These are phyloP conservation scores for Colletotrichum theobromicola DNA, from an alignment of 2,329 filamentous ascomycete genomes.

Conservation along the genomic window DNA sequence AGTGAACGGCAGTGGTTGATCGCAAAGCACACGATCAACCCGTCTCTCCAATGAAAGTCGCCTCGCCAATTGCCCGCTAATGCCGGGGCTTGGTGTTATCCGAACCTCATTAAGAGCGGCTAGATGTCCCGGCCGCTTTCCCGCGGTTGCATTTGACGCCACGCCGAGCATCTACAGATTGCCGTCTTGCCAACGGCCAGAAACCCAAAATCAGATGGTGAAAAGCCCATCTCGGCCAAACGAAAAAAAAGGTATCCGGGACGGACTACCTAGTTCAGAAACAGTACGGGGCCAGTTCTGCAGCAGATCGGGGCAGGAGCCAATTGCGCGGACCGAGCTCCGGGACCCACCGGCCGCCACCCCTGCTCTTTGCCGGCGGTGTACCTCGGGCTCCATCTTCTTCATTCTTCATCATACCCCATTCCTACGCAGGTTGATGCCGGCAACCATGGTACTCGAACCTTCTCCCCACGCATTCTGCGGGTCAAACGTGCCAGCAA, in stretches of 20 bases:
- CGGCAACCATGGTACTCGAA: not conserved
- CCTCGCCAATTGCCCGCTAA: not conserved
- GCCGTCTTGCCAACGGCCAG: not conserved
- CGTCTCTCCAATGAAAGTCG: not conserved
- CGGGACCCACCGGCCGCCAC: slow-evolving; percentile 7
- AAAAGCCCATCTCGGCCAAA: not conserved
- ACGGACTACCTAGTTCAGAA: not conserved
- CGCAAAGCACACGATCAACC: not conserved
- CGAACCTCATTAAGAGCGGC: not conserved
- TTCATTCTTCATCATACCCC: not conserved
- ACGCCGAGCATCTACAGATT: not conserved
- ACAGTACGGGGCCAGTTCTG: not conserved
- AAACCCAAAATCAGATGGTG: not conserved
- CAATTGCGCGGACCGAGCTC: slow-evolving; percentile 6
- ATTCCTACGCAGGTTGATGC: not conserved
- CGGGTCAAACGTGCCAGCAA: not conserved
- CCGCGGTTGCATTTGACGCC: not conserved
- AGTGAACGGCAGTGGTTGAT: not conserved
- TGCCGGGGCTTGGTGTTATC: not conserved
- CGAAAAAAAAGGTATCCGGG: not conserved
- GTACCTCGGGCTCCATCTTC: not conserved
- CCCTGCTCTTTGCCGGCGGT: slow-evolving; percentile 10
- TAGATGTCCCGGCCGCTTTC: not conserved
- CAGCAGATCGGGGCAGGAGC: not conserved
- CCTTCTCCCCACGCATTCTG: not conserved